Conservation (phyloP, 2,329 filamentous ascomycete genomes). For the Truncatella angustata region DNA sequence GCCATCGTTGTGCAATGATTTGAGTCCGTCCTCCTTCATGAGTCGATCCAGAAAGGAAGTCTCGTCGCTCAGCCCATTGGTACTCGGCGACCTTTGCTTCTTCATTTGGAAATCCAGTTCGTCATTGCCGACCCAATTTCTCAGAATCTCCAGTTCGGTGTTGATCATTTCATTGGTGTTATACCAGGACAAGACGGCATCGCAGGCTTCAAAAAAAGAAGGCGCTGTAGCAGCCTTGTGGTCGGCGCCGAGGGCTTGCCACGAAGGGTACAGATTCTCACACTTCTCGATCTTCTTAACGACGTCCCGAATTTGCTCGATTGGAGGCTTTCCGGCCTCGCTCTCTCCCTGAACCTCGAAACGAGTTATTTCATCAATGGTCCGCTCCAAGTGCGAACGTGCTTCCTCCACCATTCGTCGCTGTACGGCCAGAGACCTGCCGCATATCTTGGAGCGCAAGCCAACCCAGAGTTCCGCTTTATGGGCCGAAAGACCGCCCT, state of each 20-base stretch:
- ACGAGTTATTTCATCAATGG: constrained; percentile 83
- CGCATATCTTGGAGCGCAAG: constrained; percentile 78
- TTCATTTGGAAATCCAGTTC: constrained; percentile 86
- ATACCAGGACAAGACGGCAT: constrained; percentile 92
- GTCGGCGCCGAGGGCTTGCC: constrained; percentile 67
- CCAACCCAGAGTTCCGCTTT: constrained; percentile 86
- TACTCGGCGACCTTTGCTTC: constrained; percentile 65
- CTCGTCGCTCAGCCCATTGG: constrained; percentile 79
- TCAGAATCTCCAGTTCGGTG: constrained; percentile 85
- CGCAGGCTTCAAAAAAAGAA: constrained; percentile 77
- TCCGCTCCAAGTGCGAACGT: constrained; percentile 67
- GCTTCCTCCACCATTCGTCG: constrained; percentile 85
- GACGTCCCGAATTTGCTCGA: constrained; percentile 86
- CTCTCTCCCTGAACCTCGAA: constrained; percentile 94
- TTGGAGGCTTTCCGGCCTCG: constrained; percentile 82
- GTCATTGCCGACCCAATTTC: constrained; percentile 95
- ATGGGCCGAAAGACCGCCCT: constrained; percentile 61
- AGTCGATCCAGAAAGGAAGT: constrained; percentile 92
- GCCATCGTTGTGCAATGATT: constrained; percentile 84
- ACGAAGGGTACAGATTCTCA: constrained; percentile 81
- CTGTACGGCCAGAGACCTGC: constrained; percentile 80
- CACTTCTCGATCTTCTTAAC: constrained; percentile 88
- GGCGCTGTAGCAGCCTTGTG: constrained; percentile 76
- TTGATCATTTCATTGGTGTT: constrained; percentile 97
- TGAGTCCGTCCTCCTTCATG: constrained; percentile 92